Percentiles rank a stretch among this genome's conserved stretches.
Evolutionary conservation across 2,329 filamentous ascomycete genomes (phyloP).

Genomic region (Dryadomyces sulphureus): DNA sequence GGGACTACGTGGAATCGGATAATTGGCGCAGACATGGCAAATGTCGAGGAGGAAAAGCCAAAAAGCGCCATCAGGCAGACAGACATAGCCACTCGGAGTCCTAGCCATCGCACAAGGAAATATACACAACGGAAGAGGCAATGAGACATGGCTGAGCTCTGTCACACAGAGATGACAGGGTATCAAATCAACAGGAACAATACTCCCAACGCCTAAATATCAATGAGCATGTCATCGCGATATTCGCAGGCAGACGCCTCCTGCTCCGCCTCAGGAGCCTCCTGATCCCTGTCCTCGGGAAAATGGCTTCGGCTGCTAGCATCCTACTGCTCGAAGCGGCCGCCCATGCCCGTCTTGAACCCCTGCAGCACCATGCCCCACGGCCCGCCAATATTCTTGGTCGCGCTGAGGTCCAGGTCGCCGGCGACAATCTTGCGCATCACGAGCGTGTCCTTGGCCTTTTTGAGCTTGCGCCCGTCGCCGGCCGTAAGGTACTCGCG

Average conservation of each 20-base stretch:
- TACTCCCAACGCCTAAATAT: background rate
- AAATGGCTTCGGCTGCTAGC: background rate
- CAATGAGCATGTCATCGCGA: conserved; percentile 7
- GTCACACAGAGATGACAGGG: no score
- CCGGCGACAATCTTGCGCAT: conserved; percentile 60
- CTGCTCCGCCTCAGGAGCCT: background rate
- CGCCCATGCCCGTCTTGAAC: conserved; percentile 29
- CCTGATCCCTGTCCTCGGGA: background rate
- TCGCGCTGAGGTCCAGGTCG: conserved; percentile 31
- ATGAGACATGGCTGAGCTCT: no score
- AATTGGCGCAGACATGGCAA: no score
- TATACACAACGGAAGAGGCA: no score
- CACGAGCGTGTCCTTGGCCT: conserved; percentile 57
- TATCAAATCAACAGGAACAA: background rate
- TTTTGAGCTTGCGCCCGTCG: conserved; percentile 47
- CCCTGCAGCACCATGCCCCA: conserved; percentile 37
- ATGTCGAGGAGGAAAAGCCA: no score
- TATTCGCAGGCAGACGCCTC: conserved; percentile 1
- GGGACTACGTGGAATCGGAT: no score
- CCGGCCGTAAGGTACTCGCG: conserved; percentile 51
- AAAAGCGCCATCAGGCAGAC: no score
- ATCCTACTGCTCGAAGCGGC: conserved; percentile 13
- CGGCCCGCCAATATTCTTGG: conserved; percentile 26
- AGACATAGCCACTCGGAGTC: no score
- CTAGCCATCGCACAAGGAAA: no score